Percentiles rank a stretch among this genome's conserved stretches.
phyloP scores from a whole-genome alignment of 2,329 filamentous ascomycete genomes.

The Aschersonia sp. region DNA sequence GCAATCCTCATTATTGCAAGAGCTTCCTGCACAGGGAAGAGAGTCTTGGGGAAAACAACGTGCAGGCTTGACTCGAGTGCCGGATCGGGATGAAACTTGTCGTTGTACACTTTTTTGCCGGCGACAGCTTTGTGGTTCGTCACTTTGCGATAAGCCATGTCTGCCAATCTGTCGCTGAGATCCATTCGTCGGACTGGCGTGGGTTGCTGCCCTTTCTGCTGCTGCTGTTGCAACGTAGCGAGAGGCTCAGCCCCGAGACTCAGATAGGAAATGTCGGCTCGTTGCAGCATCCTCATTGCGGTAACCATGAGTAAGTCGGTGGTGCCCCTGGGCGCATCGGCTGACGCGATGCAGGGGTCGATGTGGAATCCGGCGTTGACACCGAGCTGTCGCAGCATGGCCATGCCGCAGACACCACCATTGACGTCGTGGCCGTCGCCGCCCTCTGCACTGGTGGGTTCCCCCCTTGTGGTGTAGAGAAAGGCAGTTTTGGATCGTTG shows the following conservation, averaged over 20 bases:
- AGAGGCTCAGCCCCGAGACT: constrained; percentile 9
- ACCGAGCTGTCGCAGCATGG: constrained; percentile 7
- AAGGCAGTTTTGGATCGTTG: constrained; percentile 7
- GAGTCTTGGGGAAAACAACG: constrained; percentile 6
- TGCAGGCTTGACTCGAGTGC: constrained; percentile 5
- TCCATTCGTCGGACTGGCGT: too few species aligned
- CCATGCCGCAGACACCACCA: constrained; percentile 7
- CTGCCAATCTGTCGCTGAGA: constrained; percentile 6
- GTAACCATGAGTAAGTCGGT: constrained; percentile 8
- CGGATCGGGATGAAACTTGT: constrained; percentile 9
- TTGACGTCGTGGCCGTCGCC: constrained; percentile 1
- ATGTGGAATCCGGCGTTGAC: constrained; percentile 9
- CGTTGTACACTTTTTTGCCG: constrained; percentile 8
- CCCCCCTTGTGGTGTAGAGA: constrained; percentile 3
- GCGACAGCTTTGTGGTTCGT: constrained; percentile 1
- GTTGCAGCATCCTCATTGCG: constrained; percentile 7
- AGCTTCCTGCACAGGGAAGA: constrained; percentile 5
- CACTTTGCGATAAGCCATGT: constrained; percentile 5
- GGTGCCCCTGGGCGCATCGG: constrained; percentile 4
- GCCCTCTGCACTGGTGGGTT: too few species aligned
- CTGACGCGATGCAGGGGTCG: constrained; percentile 9
- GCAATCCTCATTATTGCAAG: constrained; percentile 8
- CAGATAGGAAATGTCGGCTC: constrained; percentile 7
- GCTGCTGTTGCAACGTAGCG: constrained; percentile 2
- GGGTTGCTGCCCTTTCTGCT: constrained; percentile 3